These are phyloP conservation scores for Tolypocladium nubicola DNA, from an alignment of 2,329 filamentous ascomycete species.

Conservation along the genomic window DNA sequence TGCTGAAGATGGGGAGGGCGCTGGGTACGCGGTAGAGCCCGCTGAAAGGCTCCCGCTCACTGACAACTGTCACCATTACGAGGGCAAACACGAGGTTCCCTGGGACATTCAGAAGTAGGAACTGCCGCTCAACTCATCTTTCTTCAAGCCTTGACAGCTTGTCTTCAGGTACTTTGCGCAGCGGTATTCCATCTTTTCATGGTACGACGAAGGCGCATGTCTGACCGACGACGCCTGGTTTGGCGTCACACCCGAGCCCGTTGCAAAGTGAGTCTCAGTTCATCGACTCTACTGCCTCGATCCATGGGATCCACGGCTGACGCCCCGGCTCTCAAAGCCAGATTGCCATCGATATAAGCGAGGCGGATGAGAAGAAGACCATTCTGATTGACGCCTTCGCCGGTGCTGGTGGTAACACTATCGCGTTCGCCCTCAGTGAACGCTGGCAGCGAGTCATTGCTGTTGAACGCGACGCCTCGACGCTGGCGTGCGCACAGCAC, in stretches of 20 bases:
- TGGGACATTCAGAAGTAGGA: conserved; percentile 74
- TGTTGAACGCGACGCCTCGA: conserved; percentile 73
- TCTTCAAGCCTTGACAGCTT: not conserved
- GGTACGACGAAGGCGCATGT: conserved; percentile 78
- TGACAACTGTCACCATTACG: conserved; percentile 66
- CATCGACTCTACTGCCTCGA: not conserved
- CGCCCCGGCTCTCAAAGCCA: not conserved
- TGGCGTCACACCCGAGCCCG: conserved; percentile 86
- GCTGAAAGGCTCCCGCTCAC: conserved; percentile 41
- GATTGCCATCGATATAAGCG: conserved; percentile 55
- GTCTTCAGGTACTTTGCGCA: conserved; percentile 74
- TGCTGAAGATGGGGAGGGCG: conserved; percentile 5
- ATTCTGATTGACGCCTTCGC: conserved; percentile 82
- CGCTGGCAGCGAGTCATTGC: conserved; percentile 79
- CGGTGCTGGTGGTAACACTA: conserved; percentile 86
- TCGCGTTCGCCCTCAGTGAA: conserved; percentile 77
- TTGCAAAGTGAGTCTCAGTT: conserved; percentile 56
- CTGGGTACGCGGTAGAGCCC: conserved; percentile 25
- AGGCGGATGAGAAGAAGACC: conserved; percentile 42
- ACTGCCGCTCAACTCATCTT: not conserved
- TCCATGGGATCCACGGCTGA: not conserved
- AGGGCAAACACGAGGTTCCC: conserved; percentile 58
- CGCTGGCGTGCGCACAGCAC: conserved; percentile 81
- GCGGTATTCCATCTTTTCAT: conserved; percentile 75
- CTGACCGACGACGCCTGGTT: conserved; percentile 96